These are phyloP conservation scores for Plenodomus biglobosus DNA, from an alignment of 2,329 filamentous ascomycete species.

Conservation along the genomic window DNA sequence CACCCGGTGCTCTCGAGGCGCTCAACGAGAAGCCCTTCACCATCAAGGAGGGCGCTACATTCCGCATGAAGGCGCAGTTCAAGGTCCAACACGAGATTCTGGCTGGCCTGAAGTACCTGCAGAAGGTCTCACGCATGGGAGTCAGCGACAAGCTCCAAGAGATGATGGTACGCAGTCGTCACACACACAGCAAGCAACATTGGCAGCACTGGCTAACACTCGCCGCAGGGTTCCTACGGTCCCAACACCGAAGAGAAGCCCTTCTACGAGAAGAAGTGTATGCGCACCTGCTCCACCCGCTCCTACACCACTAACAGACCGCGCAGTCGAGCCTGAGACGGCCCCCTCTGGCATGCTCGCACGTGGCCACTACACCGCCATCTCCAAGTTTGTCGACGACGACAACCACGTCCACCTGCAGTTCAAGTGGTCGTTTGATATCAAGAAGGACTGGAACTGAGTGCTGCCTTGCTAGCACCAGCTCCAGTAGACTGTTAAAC, in stretches of 20 bases:
- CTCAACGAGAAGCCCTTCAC: conserved; percentile 93
- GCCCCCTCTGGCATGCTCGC: conserved; percentile 88
- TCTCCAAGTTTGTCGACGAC: conserved; percentile 91
- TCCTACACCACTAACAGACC: conserved; percentile 11
- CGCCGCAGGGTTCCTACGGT: conserved; percentile 77
- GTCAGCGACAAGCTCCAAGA: conserved; percentile 91
- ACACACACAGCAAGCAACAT: background rate
- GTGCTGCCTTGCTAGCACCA: background rate
- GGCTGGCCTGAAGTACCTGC: conserved; percentile 92
- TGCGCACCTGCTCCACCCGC: conserved; percentile 38
- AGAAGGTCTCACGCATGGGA: conserved; percentile 87
- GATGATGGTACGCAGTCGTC: conserved; percentile 75
- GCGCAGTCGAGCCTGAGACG: conserved; percentile 81
- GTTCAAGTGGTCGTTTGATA: conserved; percentile 97
- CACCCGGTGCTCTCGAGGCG: conserved; percentile 69
- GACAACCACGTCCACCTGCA: conserved; percentile 86
- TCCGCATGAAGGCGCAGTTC: conserved; percentile 93
- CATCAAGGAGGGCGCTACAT: conserved; percentile 93
- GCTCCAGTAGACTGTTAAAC: background rate
- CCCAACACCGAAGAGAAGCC: conserved; percentile 88
- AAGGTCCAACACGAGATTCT: conserved; percentile 97
- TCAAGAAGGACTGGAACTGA: conserved; percentile 88
- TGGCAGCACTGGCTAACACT: conserved; percentile 11
- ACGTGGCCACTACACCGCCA: conserved; percentile 85
- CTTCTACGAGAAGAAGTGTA: conserved; percentile 89